These are phyloP conservation scores for Coleophoma cylindrospora DNA, from an alignment of 2,329 filamentous ascomycete genomes.

Conservation along the genomic window DNA sequence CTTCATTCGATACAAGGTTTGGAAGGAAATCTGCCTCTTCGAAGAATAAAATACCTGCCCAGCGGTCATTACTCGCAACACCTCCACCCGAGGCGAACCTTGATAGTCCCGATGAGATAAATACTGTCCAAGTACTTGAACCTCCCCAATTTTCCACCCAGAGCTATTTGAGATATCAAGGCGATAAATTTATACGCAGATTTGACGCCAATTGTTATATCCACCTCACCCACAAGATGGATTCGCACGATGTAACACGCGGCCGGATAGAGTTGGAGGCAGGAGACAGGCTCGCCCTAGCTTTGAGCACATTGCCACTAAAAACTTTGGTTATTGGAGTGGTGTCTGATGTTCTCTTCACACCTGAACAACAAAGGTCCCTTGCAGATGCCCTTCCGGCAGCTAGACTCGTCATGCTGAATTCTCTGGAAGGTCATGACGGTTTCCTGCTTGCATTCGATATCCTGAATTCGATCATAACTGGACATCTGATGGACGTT, in stretches of 20 bases:
- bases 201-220: conserved; percentile 36
- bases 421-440: conserved; percentile 29
- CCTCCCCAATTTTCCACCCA: conserved; percentile 27
- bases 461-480: conserved; percentile 22
- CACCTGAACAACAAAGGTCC: conserved; percentile 25
- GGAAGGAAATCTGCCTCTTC: conserved; percentile 16
- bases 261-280: conserved; percentile 10
- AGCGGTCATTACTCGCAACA: conserved; percentile 39
- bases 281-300: conserved; percentile 15
- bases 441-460: conserved; percentile 32
- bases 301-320: conserved; percentile 19
- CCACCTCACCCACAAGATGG: conserved; percentile 32
- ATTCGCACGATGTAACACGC: conserved; percentile 30
- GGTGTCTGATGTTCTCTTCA: conserved; percentile 29
- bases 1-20: conserved; percentile 30
- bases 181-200: conserved; percentile 30
- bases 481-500: background rate
- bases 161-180: conserved; percentile 32
- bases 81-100: conserved; percentile 7
- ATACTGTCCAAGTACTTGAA: conserved; percentile 15
- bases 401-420: conserved; percentile 22
- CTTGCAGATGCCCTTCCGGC: conserved; percentile 25
- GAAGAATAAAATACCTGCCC: conserved; percentile 38
- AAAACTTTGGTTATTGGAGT: conserved; percentile 29
- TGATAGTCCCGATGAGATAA: conserved; percentile 14